phyloP scores from a whole-genome alignment of 1,284 basidiomycete genomes.

The Ustilago curta region DNA sequence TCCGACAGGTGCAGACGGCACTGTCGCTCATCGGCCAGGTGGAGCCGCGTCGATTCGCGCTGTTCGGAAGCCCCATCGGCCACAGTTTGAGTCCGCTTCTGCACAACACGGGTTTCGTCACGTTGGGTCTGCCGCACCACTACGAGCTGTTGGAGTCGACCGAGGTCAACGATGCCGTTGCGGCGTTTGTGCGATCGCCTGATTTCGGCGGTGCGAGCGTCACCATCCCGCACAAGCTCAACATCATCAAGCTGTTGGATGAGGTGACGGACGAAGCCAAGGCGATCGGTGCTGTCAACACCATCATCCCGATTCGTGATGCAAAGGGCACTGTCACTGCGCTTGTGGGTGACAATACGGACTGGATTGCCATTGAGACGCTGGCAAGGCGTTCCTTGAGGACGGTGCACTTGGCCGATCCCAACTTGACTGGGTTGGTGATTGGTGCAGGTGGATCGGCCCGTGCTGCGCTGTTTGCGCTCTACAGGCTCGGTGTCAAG shows the following conservation, averaged over 20 bases:
- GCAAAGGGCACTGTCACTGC: slow-evolving; percentile 12
- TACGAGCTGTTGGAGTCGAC: slow-evolving; percentile 78
- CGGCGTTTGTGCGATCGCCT: slow-evolving; percentile 75
- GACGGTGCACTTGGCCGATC: slow-evolving; percentile 36
- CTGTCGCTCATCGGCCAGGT: slow-evolving; percentile 83
- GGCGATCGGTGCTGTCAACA: slow-evolving; percentile 68
- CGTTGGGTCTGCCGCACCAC: slow-evolving; percentile 80
- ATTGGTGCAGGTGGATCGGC: slow-evolving; percentile 68
- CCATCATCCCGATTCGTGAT: slow-evolving; percentile 56
- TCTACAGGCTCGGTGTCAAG: slow-evolving; percentile 62
- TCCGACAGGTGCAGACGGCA: slow-evolving; percentile 84
- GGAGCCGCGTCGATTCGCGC: slow-evolving; percentile 79
- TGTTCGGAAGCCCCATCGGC: slow-evolving; percentile 89
- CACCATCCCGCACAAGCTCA: slow-evolving; percentile 73
- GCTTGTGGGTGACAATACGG: slow-evolving; percentile 67
- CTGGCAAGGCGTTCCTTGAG: slow-evolving; percentile 39
- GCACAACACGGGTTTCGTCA: slow-evolving; percentile 88
- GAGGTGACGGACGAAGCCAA: slow-evolving; percentile 59
- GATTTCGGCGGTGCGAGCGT: slow-evolving; percentile 95
- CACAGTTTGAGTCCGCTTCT: slow-evolving; percentile 91
- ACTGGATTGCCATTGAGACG: slow-evolving; percentile 65
- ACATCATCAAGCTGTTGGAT: slow-evolving; percentile 63
- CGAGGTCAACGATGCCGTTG: slow-evolving; percentile 77
- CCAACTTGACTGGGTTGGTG: slow-evolving; percentile 57
- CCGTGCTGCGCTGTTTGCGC: slow-evolving; percentile 65